phyloP scores from a whole-genome alignment of 805 yeast genomes.

The Cyberlindnera xylosilytica region DNA sequence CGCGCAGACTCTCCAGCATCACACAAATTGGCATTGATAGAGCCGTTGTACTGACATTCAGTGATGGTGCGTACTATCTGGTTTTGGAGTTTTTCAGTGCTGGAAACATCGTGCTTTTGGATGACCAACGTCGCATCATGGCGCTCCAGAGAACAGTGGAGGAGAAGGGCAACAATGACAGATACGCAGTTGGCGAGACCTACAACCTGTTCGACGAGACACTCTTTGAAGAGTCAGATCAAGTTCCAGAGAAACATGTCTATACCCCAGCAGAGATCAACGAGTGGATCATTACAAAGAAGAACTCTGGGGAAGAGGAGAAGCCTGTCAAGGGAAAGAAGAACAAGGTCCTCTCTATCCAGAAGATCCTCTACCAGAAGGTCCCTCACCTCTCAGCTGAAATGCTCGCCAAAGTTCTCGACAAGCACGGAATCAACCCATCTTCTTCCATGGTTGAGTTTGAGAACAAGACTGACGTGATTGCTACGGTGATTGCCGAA shows the following conservation, averaged over 20 bases:
- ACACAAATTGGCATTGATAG: slow-evolving; percentile 79
- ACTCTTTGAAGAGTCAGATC: slow-evolving; percentile 35
- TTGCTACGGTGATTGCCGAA: slow-evolving; percentile 42
- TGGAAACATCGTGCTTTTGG: slow-evolving; percentile 81
- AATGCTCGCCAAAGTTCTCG: slow-evolving; percentile 59
- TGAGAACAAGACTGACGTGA: slow-evolving; percentile 25
- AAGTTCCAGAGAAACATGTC: slow-evolving; percentile 2
- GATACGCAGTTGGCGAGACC: slow-evolving; percentile 70
- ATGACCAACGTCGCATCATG: slow-evolving; percentile 62
- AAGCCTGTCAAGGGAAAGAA: slow-evolving; percentile 29
- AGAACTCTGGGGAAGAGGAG: neutral
- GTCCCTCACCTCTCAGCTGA: slow-evolving; percentile 79
- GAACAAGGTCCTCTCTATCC: slow-evolving; percentile 54
- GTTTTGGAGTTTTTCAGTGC: slow-evolving; percentile 94
- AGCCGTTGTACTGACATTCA: slow-evolving; percentile 77
- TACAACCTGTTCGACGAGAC: slow-evolving; percentile 60
- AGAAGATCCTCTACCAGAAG: slow-evolving; percentile 64
- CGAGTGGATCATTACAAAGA: slow-evolving; percentile 27
- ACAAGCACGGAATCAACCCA: slow-evolving; percentile 44
- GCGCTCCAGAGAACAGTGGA: slow-evolving; percentile 76
- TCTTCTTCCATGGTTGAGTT: slow-evolving; percentile 34
- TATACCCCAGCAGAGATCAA: slow-evolving; percentile 19
- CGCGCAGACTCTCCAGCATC: slow-evolving; percentile 70
- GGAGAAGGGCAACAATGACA: slow-evolving; percentile 61
- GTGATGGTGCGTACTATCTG: slow-evolving; percentile 74